Evolutionary conservation across 2,329 filamentous ascomycete species (phyloP), one percentile per base, ranked within the genome.

Genomic region (Trichoderma sp.): DNA sequence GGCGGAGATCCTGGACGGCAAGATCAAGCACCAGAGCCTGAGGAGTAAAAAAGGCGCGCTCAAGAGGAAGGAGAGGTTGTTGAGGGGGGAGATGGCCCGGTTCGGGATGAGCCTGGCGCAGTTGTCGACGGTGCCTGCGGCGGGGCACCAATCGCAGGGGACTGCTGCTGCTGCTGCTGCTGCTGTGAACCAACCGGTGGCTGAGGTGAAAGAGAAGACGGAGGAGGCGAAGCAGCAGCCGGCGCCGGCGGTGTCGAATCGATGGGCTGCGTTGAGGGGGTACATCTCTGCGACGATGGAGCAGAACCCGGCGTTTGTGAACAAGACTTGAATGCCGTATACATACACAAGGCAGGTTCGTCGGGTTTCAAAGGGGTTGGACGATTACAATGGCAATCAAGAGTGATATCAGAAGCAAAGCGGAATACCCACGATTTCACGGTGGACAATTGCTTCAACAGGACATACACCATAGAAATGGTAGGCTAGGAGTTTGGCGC

Each of bases 251-350:
- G 86, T 83, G 17, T 79, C 84, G 10, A 86, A 82, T 71, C 81
- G 90, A 63, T 97, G 92, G 90, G 90, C 90, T 34, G 92, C 92
- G 17, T 75, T 98, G 76, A 86, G 93, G 71, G 88, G 83, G 10
- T 96, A 94, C 74, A 96, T 97, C 59, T 89, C 91, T 1, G 84
- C 88, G 48, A 97, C 92, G 1, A 92, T 97, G 88, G 92, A 97
- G 78, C 90, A 92, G 77, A 94, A 94, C 71, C 87, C 90, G 15
- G 91, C 90, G 3, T 96, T 96, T 71, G 65, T 67, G 21, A 69
- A 65, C 21, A 74, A 76, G 63, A 68, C 66, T 7, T 76, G 45
- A 68, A 9, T 14, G 39, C 5, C 14, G 10, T 28, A 51, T 19
- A 30, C 7, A 30, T 4, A 7, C 28, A 30, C 3, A 30, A 30